Base-by-base conservation (phyloP, 2,329 filamentous ascomycete species). In the Xylaria arbuscula region DNA sequence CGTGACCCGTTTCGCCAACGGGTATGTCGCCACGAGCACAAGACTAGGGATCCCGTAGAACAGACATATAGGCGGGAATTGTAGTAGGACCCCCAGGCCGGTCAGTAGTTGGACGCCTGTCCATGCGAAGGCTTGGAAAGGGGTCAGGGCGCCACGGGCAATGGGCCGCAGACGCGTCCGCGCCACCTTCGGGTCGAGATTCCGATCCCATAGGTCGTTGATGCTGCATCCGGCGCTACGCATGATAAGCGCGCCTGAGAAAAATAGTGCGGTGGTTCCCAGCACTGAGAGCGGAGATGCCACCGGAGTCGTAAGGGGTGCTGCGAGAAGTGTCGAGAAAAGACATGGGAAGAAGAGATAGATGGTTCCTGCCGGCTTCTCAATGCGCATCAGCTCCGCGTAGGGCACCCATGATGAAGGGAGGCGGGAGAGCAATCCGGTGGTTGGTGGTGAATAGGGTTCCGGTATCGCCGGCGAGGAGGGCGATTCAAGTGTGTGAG, bases 201-300 rank as follows among this genome's bases (percentile, higher is more conserved):
- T 92, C 63, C 93, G 89, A 80, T 97, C 94, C 92, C 93, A 94
- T 59, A 97, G 88, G 78, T 97, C 94, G 78, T 97, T 97, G 81
- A 97, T 93, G 19, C 92, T 92, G 80, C 94, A 97, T 60, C 93
- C 93, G 22, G 93, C 93, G 57, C 94, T 92, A 69, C 94, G 91
- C 92, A 97, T 96, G 72, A 97, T 87, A 53, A 97, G 78, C 3
- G 93, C 92, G 59, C 93, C 93, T 1, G 88, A 84, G 75, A 92
- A 87, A 81, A 97, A 96, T 56, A 96, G 86, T 1, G 87, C 76
- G 1, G 87, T 86, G 0, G 90, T 93, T 57, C 88, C 86, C 36
- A 91, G 72, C 19, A 93, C 88, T 13, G 89, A 83, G 5, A 83
- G 77, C 0, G 91, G 88, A 0, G 88, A 77, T 2, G 89, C 81